Base-by-base conservation (phyloP, 768 basidiomycete species). In the Hydnomerulius pinastri region DNA sequence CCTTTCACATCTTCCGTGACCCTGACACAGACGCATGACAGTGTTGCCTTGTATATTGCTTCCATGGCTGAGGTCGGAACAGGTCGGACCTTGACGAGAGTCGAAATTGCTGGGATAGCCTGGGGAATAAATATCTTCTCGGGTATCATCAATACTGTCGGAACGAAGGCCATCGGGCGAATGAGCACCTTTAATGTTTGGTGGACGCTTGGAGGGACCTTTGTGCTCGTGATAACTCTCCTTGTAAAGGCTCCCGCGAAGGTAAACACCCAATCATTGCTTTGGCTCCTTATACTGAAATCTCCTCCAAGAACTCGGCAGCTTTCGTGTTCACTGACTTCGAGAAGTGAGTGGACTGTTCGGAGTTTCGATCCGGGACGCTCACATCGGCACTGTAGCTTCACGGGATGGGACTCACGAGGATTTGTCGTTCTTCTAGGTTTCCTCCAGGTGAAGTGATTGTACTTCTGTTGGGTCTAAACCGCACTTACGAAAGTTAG, bases 201-300 rank as follows among this genome's bases (percentile, higher is more conserved):
- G 80, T 82, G 80, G 81, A 83, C 80, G 11, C 66, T 83, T 1
- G 79, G 79, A 23, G 81, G 80, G 12, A 83, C 81, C 0, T 62
- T 82, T 17, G 77, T 81, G 25, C 70, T 83, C n/a, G 78, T 80
- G 8, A 74, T 81, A 44, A 74, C 80, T 1, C 64, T 82, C n/a
- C 69, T 82, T 4, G 79, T 79, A 10, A 81, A 80, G 59, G 75
- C 82, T 9, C 80, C 80, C 4, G 66, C 68, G 23, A 80, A 77
- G 71, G 81, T 79, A 43, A 42, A 57, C 36, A 8, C 24, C 13
- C 24, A 17, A 12, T n/a, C 18, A 28, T 15, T 15, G 20, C 39
- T 18, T 2, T 27, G 20, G 4, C 10, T 20, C 38, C 12, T 8
- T 28, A 10, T 3, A 32, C 47, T 50, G 44, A 56, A 9, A 3